Conservation (phyloP, 495 filamentous ascomycete species). For the Neurospora sp. region DNA sequence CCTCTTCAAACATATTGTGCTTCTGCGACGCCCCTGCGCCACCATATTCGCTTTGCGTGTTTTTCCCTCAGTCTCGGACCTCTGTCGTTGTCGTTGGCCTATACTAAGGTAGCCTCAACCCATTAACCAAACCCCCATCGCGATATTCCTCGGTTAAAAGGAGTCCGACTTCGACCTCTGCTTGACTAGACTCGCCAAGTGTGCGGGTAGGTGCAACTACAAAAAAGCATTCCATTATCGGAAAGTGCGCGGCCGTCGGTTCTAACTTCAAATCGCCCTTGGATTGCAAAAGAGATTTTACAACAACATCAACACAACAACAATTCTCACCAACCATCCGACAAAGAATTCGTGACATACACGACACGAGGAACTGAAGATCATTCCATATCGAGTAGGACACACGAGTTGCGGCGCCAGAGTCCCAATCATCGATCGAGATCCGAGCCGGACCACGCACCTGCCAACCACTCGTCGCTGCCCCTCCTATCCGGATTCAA, state of each 20-base stretch:
- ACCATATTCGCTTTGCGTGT: not conserved
- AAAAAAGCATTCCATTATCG: not conserved
- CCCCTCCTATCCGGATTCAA: not conserved
- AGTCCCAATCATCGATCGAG: not conserved
- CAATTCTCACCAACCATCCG: not conserved
- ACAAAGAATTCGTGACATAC: not conserved
- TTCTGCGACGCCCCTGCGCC: not conserved
- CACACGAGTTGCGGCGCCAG: not conserved
- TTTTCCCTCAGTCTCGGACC: not conserved
- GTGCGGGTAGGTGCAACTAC: not conserved
- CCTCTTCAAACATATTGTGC: slow-evolving; percentile 2
- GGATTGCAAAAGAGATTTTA: not conserved
- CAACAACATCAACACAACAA: not conserved
- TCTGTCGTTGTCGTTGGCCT: not conserved
- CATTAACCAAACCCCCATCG: not conserved
- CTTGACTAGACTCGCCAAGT: not conserved
- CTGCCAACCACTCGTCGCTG: not conserved
- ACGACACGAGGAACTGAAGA: not conserved
- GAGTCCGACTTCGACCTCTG: not conserved
- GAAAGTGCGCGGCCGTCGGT: not conserved
- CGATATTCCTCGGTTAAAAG: not conserved
- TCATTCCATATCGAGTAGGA: not conserved
- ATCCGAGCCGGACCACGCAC: not conserved
- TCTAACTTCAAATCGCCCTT: not conserved
- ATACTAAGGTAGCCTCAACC: not conserved